phyloP scores from a whole-genome alignment of 257 asterid species.

The Thymus mandschuricus region DNA sequence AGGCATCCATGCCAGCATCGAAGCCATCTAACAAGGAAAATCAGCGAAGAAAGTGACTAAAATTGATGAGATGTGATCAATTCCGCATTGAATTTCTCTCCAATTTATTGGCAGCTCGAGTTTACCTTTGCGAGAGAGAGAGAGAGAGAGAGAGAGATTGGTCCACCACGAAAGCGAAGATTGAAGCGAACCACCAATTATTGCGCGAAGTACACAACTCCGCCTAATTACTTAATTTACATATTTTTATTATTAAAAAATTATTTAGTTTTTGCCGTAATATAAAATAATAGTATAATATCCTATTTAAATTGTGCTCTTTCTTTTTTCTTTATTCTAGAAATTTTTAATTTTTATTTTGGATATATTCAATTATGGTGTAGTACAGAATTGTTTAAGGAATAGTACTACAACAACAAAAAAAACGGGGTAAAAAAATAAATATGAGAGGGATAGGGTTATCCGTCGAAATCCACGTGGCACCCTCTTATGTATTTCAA shows the following conservation, averaged over 20 bases:
- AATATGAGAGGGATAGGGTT: slow-evolving; percentile 44
- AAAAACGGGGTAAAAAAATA: no score
- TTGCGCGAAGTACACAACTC: not conserved
- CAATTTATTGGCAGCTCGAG: not conserved
- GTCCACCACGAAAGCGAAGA: slow-evolving; percentile 10
- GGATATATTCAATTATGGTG: not conserved
- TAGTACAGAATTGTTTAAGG: not conserved
- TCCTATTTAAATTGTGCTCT: no score
- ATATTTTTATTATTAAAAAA: no score
- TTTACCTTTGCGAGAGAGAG: slow-evolving; percentile 30
- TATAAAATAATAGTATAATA: no score
- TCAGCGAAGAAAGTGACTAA: not conserved
- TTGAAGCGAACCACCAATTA: slow-evolving; percentile 19
- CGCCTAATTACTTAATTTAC: no score
- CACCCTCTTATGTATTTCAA: slow-evolving; percentile 37
- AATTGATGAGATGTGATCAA: not conserved
- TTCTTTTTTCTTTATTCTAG: no score
- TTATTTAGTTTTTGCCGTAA: no score
- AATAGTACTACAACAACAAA: not conserved
- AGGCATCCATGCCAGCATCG: slow-evolving; percentile 56
- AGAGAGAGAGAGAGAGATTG: slow-evolving; percentile 13
- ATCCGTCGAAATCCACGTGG: slow-evolving; percentile 49
- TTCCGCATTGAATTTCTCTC: slow-evolving; percentile 5
- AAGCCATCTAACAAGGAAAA: slow-evolving; percentile 52
- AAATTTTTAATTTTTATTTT: no score